Evolutionary conservation across 2,329 filamentous ascomycete genomes (phyloP), one percentile per base, ranked within the genome.

Genomic region (Alternaria triticina): DNA sequence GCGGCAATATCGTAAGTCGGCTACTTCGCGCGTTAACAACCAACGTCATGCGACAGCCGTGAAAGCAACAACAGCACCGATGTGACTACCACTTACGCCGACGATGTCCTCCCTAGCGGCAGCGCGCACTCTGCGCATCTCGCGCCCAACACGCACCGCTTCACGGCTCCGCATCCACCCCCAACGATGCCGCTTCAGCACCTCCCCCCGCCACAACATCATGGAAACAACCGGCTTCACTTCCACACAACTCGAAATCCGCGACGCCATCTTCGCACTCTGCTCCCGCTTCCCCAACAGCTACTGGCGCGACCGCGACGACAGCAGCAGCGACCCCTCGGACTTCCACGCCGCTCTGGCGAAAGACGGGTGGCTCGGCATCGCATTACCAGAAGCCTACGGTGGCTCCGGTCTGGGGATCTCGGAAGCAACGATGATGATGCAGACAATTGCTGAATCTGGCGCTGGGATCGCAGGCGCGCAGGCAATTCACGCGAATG

Each of bases 401-500:
- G 92, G 93, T 4, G 93, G 92, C 1, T 86, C 91, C 1, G 91
- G 90, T 0, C 80, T 96, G 9, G 92, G 89, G 9, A 93, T 96
- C 36, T 90, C 90, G 0, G 92, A 96, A 75, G 92, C 92, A 1
- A 92, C 90, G 0, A 91, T 95, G 86, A 95, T 96, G 91, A 86
- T 96, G 84, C 92, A 96, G 72, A 92, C 91, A 3, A 92, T 94
- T 60, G 83, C 90, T 1, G 90, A 94, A 80, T 90, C 88, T 2
- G 92, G 93, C 0, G 93, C 92, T 5, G 92, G 92, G 4, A 93
- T 96, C 84, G 91, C 91, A 15, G 86, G 86, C 1, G 86, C 86
- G 1, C 86, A 88, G 65, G 83, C 84, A 1, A 86, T 88, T 22
- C 86, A 88, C 61, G 86, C 86, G 22, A 88, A 88, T 65, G 89